A percentile compares a stretch with the other conserved stretches of the same genome.
These are phyloP conservation scores for Xylariaceae sp. DNA, from an alignment of 2,329 filamentous ascomycete species.

Conservation along the genomic window DNA sequence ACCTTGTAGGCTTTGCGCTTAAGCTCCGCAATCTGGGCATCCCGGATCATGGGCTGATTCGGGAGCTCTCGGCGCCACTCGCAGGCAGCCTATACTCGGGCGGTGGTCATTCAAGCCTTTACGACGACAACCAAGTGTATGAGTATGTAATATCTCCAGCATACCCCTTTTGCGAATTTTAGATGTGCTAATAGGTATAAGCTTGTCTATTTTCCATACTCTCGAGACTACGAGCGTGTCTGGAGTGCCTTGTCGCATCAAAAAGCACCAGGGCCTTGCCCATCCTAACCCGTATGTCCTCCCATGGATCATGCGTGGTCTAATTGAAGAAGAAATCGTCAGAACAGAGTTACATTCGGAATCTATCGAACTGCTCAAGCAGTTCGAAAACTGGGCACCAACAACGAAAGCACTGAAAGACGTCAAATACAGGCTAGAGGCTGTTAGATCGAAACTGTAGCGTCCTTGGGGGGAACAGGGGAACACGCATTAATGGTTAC, in stretches of 20 bases:
- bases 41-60: constrained; percentile 86
- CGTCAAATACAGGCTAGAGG: constrained; percentile 90
- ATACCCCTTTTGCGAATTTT: neutral
- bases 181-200: constrained; percentile 20
- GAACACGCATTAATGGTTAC: neutral
- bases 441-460: constrained; percentile 75
- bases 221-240: constrained; percentile 62
- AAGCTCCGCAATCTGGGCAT: constrained; percentile 92
- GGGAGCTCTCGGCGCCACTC: constrained; percentile 80
- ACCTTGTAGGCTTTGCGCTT: constrained; percentile 86
- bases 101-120: constrained; percentile 88
- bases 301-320: constrained; percentile 90
- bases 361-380: constrained; percentile 69
- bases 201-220: constrained; percentile 65
- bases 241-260: constrained; percentile 44
- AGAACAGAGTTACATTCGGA: constrained; percentile 74
- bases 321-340: constrained; percentile 88
- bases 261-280: constrained; percentile 44
- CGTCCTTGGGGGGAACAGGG: neutral
- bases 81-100: constrained; percentile 88
- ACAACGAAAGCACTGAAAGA: constrained; percentile 87
- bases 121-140: constrained; percentile 85
- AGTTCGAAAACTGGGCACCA: constrained; percentile 94
- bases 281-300: constrained; percentile 80
- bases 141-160: constrained; percentile 44